Conservation (phyloP, 768 basidiomycete genomes). For the Boletus tylopilopsis region DNA sequence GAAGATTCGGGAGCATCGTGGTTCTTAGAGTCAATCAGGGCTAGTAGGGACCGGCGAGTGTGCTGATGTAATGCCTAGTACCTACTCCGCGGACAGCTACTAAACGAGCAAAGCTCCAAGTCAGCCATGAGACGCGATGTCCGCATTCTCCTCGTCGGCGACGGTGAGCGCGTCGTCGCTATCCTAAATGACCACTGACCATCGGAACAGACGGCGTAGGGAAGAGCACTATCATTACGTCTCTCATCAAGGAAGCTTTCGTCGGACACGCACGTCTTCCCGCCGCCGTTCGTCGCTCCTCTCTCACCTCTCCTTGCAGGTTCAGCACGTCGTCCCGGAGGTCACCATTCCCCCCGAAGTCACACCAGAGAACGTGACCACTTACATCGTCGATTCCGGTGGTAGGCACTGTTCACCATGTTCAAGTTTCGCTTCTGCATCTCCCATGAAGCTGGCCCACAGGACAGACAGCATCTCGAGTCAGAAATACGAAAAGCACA, state of each 20-base stretch:
- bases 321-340: conserved; percentile 92
- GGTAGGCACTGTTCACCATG: conserved; percentile 46
- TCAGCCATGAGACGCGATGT: conserved; percentile 83
- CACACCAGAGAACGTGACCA: conserved; percentile 96
- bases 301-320: conserved; percentile 43
- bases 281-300: background rate
- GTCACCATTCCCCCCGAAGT: conserved; percentile 98
- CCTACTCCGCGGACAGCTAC: no score
- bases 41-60: no score
- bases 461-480: conserved; percentile 86
- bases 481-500: conserved; percentile 96
- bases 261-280: conserved; percentile 69
- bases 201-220: conserved; percentile 83
- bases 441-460: conserved; percentile 61
- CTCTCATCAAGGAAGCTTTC: conserved; percentile 93
- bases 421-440: conserved; percentile 4
- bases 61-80: no score
- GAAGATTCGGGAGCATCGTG: no score
- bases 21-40: no score
- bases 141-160: conserved; percentile 89
- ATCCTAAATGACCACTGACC: background rate
- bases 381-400: conserved; percentile 96
- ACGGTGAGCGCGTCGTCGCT: conserved; percentile 54
- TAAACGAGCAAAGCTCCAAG: conserved; percentile 12
- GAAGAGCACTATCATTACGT: conserved; percentile 96